Base-by-base conservation (phyloP, 371 early-diverging fungal species). In the Mortierella sp. region DNA sequence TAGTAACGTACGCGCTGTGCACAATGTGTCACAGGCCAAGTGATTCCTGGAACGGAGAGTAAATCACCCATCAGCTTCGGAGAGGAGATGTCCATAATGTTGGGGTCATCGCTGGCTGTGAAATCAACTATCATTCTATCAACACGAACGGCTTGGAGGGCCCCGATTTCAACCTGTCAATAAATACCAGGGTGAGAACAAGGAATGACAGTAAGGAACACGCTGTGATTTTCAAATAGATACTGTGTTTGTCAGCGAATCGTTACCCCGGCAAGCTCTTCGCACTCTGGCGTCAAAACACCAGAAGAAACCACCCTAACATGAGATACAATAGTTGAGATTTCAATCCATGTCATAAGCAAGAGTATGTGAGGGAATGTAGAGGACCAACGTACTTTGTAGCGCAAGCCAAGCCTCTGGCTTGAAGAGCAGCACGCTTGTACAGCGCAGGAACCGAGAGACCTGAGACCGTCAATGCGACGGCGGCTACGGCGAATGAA, bases 11-110 rank as follows among this genome's bases (percentile, higher is more conserved):
- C 46, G 31, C 31, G 46, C 16, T 46, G 39, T 37, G 37, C 22
- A 34, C 48, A 31, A 17, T 57, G 24, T 25, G 0, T 57, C 14
- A 22, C 5, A 8, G 39, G 24, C 41, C 16, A 24, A 0, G 10
- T 40, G 41, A 54, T 4, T 17, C 24, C 24, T 1, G 25, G 54
- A 13, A 27, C 24, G 7, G 22, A 16, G 16, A 54, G 21, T 7
- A 54, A 27, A 10, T 54, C 25, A 0, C 16, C 39, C 6, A 19
- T 2, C 10, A 52, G 1, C 5, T 22, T 21, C 3, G 53, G 7
- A n/a, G 54, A 56, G 47, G 57, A 45, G 31, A 57, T 4, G 2
- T 14, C 47, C 57, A 46, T 19, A 22, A 31, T 31, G 9, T 1
- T n/a, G n/a, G n/a, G 12, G 9, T 34, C 21, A 27, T 57, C 22